These are phyloP conservation scores for Aquilaria yunnanensis DNA, from an alignment of 345 rosid species.

Conservation along the genomic window DNA sequence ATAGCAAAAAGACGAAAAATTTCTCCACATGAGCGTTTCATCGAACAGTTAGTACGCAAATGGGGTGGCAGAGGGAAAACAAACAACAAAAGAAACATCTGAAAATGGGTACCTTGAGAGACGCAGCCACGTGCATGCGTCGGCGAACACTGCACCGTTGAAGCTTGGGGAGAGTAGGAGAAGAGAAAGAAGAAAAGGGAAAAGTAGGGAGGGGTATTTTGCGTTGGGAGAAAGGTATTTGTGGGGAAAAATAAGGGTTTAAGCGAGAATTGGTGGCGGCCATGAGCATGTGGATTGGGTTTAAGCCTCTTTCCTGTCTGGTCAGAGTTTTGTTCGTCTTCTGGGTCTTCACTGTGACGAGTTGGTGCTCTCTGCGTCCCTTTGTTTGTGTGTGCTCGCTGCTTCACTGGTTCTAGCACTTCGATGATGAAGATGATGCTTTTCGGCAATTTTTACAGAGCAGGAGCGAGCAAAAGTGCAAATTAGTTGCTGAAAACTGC, in stretches of 20 bases:
- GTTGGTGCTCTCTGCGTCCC: too few species aligned
- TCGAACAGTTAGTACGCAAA: conserved; percentile 44
- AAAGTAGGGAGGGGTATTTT: conserved; percentile 16
- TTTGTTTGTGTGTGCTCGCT: too few species aligned
- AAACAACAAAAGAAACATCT: not conserved
- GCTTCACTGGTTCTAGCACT: too few species aligned
- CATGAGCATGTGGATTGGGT: conserved; percentile 10
- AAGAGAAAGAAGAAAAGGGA: conserved; percentile 17
- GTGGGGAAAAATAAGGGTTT: conserved; percentile 23
- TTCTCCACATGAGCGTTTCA: conserved; percentile 26
- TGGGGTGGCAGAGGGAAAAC: not conserved
- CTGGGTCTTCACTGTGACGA: too few species aligned
- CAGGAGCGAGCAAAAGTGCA: too few species aligned
- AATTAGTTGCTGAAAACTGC: too few species aligned
- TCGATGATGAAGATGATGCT: too few species aligned
- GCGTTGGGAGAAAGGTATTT: conserved; percentile 23
- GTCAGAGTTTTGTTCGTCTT: too few species aligned
- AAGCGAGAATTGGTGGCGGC: conserved; percentile 24
- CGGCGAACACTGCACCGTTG: conserved; percentile 16
- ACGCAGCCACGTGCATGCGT: conserved; percentile 21
- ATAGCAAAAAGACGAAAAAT: not conserved
- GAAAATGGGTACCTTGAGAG: conserved; percentile 34
- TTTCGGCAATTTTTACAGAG: too few species aligned
- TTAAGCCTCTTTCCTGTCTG: too few species aligned
- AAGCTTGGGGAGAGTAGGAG: conserved; percentile 8